Base-by-base conservation (phyloP, 139 green algal genomes). In the Tetraselmis chui region DNA sequence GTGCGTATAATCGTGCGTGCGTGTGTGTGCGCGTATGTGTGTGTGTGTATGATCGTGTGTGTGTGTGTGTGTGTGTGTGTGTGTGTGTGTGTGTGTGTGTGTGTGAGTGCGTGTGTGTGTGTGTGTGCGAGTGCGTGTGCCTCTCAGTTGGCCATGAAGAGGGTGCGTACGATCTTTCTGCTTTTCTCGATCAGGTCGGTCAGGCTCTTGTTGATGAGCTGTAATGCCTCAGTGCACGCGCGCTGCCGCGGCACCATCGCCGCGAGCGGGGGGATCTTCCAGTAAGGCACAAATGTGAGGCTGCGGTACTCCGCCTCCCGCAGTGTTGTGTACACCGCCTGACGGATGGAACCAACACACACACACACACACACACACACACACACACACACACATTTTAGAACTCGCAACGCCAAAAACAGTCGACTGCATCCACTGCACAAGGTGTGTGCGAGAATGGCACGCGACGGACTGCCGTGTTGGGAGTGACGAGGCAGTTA, bases 281-380 rank as follows among this genome's bases (percentile, higher is more conserved):
- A 99, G 89, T 99, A 99, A 5, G 95, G 91, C 30, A 99, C 88
- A 78, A 92, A 88, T 59, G 90, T 88, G 2, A 92, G 95, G 85
- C 84, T 93, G 76, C 96, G 90, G 88, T 98, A 93, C 92, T 98
- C 96, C 0, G 95, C 94, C 85, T 99, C 96, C 1, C 93, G 88
- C 77, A 99, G 89, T 0, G 91, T 86, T 1, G 92, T 96, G 89
- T 99, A 99, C 79, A 99, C 96, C 0, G 96, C 96, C 90, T 97
- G 90, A 2, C 59, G 22, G n/a, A n/a, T n/a, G n/a, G n/a, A n/a
- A n/a, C n/a, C n/a, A n/a, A n/a, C n/a, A n/a, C n/a, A n/a, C n/a
- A n/a, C n/a, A n/a, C n/a, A n/a, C n/a, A n/a, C n/a, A n/a, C n/a
- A n/a, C n/a, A n/a, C n/a, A n/a, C n/a, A n/a, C n/a, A n/a, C n/a